Evolutionary conservation across 2,329 filamentous ascomycete genomes (phyloP), one percentile per base, ranked within the genome.

Genomic region (Monilinia fructigena): DNA sequence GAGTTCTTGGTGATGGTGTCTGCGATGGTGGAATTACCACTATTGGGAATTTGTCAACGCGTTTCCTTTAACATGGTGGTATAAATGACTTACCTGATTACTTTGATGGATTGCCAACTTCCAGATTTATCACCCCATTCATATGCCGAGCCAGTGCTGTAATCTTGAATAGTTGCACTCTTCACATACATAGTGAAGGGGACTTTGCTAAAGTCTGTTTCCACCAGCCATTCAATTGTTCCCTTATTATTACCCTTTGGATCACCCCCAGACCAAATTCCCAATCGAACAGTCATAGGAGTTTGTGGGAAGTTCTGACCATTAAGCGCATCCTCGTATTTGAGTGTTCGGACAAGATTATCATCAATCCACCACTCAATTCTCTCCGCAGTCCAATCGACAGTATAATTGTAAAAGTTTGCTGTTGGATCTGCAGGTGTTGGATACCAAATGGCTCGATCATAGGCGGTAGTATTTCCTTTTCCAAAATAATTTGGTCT

Each of bases 401-500:
- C 81, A n/a, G 89, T 90, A 79, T 91, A 92, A 66, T 83, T 90
- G 82, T 91, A 87, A 74, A 81, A 82, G 64, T 86, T 84, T 59
- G 81, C 79, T 73, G 85, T 85, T 53, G 88, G 83, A 72, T 80
- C 80, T 68, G 77, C 71, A 69, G 76, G 70, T 61, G 91, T 82
- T n/a, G 80, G 69, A 74, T 87, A 83, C 80, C 85, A 88, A 66
- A 82, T 82, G 75, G 85, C 89, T 69, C 89, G 88, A 79, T 92
- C 87, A 78, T 87, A 92, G 67, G 83, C 84, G n/a, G 83, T 83
- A 65, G 85, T 87, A 78, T 91, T 80, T 81, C 89, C 90, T 81
- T 91, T 90, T 80, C 87, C 85, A 79, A 90, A 91, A 79, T 89
- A 94, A 80, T 94, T 94, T 93, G 71, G 86, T 89, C 72, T 90